Evolutionary conservation across 306 rosid genomes (phyloP).

Genomic region (Crotalaria pallida): DNA sequence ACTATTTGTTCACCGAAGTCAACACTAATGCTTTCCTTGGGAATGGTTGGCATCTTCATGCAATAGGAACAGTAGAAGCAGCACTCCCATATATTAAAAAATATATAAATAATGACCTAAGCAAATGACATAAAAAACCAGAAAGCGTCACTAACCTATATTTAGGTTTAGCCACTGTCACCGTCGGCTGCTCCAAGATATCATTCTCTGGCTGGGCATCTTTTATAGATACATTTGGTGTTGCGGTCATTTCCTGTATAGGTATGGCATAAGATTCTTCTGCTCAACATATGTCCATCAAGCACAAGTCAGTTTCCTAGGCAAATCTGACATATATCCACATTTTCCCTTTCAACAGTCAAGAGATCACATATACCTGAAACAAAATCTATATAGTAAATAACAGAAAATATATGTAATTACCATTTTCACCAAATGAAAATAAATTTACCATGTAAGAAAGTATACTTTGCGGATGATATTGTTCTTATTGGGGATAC

Average conservation of each 20-base stretch:
- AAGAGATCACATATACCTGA: neutral
- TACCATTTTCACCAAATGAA: neutral
- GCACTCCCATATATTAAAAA: neutral
- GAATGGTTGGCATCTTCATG: conserved; percentile 15
- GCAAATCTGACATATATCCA: neutral
- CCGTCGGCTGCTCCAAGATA: conserved; percentile 24
- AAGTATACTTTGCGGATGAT: too few relatives aligned
- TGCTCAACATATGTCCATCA: conserved; percentile 32
- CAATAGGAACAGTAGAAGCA: neutral
- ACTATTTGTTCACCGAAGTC: conserved; percentile 91
- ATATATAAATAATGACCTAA: neutral
- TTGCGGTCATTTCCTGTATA: conserved; percentile 26
- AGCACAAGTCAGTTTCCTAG: conserved; percentile 13
- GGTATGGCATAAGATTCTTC: conserved; percentile 50
- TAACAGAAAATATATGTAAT: neutral
- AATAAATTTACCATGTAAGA: conserved; percentile 9
- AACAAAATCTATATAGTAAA: neutral
- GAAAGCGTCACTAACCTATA: conserved; percentile 47
- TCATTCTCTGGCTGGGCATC: conserved; percentile 31
- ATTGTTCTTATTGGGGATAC: too few relatives aligned
- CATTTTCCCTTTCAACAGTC: neutral
- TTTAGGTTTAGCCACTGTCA: conserved; percentile 50
- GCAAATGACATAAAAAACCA: neutral
- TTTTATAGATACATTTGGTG: conserved; percentile 19
- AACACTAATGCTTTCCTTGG: conserved; percentile 42